phyloP scores from a whole-genome alignment of 352 stramenopile genomes.

The Achlya hypogyna region DNA sequence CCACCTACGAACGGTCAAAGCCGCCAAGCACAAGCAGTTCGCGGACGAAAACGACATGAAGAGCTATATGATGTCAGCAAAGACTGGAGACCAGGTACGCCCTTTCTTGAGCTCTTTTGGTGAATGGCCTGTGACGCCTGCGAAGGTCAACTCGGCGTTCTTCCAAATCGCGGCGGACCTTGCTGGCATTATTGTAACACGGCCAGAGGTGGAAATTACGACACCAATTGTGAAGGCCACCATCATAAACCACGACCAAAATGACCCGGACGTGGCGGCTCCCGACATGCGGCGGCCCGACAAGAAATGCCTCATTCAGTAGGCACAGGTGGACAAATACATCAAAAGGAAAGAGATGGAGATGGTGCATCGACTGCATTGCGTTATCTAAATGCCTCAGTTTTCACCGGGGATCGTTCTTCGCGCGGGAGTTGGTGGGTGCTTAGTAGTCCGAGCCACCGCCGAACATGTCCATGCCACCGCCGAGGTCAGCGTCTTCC shows the following conservation, averaged over 20 bases:
- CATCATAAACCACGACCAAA: slow-evolving; percentile 89
- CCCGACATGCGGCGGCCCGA: slow-evolving; percentile 47
- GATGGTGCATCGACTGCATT: slow-evolving; percentile 13
- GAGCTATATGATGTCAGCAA: slow-evolving; percentile 89
- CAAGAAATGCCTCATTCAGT: slow-evolving; percentile 51
- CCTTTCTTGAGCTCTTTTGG: background rate
- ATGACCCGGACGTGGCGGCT: slow-evolving; percentile 84
- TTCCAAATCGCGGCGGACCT: slow-evolving; percentile 77
- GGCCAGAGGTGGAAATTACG: slow-evolving; percentile 79
- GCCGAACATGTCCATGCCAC: slow-evolving; percentile 85
- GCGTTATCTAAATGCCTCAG: slow-evolving; percentile 13
- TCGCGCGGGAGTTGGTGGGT: background rate
- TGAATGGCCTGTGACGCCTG: background rate
- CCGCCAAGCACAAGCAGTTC: slow-evolving; percentile 86
- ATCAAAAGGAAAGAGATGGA: slow-evolving; percentile 14
- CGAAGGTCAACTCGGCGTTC: slow-evolving; percentile 78
- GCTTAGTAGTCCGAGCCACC: slow-evolving; percentile 82
- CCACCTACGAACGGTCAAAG: slow-evolving; percentile 83
- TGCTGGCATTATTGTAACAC: slow-evolving; percentile 69
- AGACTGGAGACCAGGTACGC: slow-evolving; percentile 80
- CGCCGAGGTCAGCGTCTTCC: slow-evolving; percentile 79
- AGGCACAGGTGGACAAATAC: slow-evolving; percentile 12
- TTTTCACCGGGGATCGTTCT: background rate
- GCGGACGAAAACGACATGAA: slow-evolving; percentile 89
- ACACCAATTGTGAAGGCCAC: slow-evolving; percentile 81